Percentiles rank a stretch among this genome's conserved stretches.
Conservation (phyloP, 257 asterid species). For the Ballota nigra region DNA sequence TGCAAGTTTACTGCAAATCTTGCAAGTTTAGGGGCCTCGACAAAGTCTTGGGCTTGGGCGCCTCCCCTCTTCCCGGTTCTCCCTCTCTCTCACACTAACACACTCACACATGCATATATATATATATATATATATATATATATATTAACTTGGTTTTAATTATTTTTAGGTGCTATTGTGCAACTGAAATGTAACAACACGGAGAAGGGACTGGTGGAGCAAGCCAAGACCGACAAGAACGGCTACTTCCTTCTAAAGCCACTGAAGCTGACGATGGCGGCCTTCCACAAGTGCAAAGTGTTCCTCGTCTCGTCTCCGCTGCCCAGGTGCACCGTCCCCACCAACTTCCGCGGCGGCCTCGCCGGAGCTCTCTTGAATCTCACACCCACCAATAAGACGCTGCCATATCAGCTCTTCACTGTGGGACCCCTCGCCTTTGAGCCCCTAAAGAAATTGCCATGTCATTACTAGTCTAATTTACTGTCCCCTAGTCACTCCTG, state of each 20-base stretch:
- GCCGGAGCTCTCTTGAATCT: conserved; percentile 46
- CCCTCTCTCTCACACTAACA: neutral
- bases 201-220: conserved; percentile 17
- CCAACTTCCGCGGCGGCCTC: conserved; percentile 51
- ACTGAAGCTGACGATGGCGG: conserved; percentile 33
- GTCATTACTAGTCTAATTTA: conserved; percentile 24
- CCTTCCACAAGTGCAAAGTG: conserved; percentile 59
- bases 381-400: neutral
- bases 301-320: conserved; percentile 41
- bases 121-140: too few relatives aligned
- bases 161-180: conserved; percentile 31
- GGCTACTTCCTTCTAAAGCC: conserved; percentile 60
- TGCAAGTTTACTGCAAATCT: conserved; percentile 69
- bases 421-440: conserved; percentile 82
- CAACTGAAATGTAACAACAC: conserved; percentile 58
- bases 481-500: too few relatives aligned
- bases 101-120: too few relatives aligned
- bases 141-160: too few relatives aligned
- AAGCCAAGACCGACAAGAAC: conserved; percentile 45
- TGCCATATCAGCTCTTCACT: conserved; percentile 37
- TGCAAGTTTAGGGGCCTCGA: conserved; percentile 57
- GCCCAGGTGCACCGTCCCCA: conserved; percentile 45
- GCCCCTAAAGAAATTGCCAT: conserved; percentile 43
- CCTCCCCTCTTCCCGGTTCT: conserved; percentile 52
- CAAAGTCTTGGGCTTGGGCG: conserved; percentile 34